Conservation (phyloP, 1,284 basidiomycete genomes). For the Prillingera fragicola region DNA sequence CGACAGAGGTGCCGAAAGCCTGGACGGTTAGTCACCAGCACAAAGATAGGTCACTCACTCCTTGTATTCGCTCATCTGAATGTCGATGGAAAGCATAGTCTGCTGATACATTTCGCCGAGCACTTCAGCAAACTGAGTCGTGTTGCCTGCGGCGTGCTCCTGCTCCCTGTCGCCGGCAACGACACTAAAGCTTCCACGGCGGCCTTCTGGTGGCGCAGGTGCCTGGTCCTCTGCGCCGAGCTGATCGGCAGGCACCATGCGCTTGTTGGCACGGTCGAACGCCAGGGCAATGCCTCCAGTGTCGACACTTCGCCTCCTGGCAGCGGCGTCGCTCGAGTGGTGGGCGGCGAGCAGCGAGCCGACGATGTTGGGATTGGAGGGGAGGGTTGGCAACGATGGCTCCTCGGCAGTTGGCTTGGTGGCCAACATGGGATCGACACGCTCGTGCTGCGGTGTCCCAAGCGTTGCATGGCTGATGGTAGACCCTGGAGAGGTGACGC, state of each 20-base stretch:
- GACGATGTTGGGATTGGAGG: too few relatives aligned
- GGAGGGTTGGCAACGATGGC: too few relatives aligned
- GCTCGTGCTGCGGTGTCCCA: too few relatives aligned
- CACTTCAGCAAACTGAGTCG: slow-evolving; percentile 61
- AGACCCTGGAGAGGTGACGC: slow-evolving; percentile 3
- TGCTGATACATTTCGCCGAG: slow-evolving; percentile 75
- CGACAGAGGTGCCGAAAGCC: slow-evolving; percentile 38
- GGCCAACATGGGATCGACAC: too few relatives aligned
- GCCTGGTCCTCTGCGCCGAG: not conserved
- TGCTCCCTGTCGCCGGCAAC: slow-evolving; percentile 20
- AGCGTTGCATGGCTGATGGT: not conserved
- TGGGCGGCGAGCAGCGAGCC: not conserved
- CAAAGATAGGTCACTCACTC: slow-evolving; percentile 25
- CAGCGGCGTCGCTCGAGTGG: not conserved
- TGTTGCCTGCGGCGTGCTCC: slow-evolving; percentile 52
- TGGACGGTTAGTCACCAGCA: slow-evolving; percentile 41
- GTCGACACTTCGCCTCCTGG: slow-evolving; percentile 68
- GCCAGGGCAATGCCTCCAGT: slow-evolving; percentile 75
- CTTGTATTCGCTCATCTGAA: slow-evolving; percentile 46
- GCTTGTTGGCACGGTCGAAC: slow-evolving; percentile 52
- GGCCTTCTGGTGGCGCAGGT: slow-evolving; percentile 56
- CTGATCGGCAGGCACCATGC: slow-evolving; percentile 6
- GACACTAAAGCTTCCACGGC: slow-evolving; percentile 55
- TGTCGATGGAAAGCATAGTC: slow-evolving; percentile 64
- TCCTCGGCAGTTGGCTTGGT: too few relatives aligned